Evolutionary conservation across 805 yeast species (phyloP), one percentile per base, ranked within the genome.

Genomic region (Candida yuanshanica): DNA sequence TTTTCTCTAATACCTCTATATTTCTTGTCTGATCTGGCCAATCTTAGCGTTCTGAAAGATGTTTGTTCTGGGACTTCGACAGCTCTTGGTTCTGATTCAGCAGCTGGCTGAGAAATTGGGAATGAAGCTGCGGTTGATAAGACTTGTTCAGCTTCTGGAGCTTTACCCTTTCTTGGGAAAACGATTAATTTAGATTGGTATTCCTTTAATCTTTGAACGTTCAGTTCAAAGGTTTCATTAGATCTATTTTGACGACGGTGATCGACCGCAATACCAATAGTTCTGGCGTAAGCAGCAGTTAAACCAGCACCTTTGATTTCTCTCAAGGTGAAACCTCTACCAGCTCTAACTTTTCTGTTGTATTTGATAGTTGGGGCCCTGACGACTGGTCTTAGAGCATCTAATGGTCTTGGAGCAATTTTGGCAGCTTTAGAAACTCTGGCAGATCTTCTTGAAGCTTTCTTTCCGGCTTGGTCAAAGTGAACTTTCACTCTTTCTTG

Each of bases 381-480:
- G 65, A 93, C 98, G 64, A 91, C 77, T 62, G 99, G 99, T 79
- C 97, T 86, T 69, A 93, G 81, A 58, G 81, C 71, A 70, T 93
- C 99, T 68, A 93, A 76, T 64, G 99, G 99, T 70, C 86, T 90
- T 77, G 99, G 99, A 65, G 99, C 98, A 63, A 83, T 74, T 69
- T 76, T 76, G 63, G 96, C 96, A 63, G 96, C 95, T 79, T 85
- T 90, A 63, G 83, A 65, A 68, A 86, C 83, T 77, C 99, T 88
- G 59, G 96, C 84, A 58, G 75, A 77, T 79, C 99, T 85, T 83
- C 99, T 89, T 56, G 95, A 82, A 66, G 76, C 89, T 83, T 93
- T 93, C 83, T 91, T 89, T 73, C 99, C 99, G 68, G 99, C 96
- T 81, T 93, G 99, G 91, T 93, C 97, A 70, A 93, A 85, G 89